Conservation (phyloP, 2,329 filamentous ascomycete genomes). For the Sporothrix luriei region DNA sequence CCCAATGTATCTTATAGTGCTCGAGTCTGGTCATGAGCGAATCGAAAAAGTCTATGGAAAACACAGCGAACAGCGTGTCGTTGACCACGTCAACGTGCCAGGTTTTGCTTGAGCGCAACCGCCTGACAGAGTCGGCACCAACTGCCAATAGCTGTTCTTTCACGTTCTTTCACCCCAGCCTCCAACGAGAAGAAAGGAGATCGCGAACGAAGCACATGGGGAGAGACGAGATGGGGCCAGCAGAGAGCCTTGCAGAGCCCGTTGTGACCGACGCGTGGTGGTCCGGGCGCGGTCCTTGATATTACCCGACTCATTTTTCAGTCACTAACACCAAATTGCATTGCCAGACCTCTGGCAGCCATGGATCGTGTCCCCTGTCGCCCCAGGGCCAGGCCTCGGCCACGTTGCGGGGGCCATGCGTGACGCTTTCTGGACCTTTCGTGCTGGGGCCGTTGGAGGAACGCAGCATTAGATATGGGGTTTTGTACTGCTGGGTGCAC, state of each 20-base stretch:
- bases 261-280: background rate
- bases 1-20: too few species aligned
- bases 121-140: slow-evolving; percentile 20
- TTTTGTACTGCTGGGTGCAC: background rate
- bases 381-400: slow-evolving; percentile 3
- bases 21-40: too few species aligned
- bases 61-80: background rate
- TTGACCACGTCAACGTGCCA: background rate
- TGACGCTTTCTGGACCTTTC: background rate
- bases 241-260: too few species aligned
- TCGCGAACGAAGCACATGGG: too few species aligned
- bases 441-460: background rate
- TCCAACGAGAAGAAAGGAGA: background rate
- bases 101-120: background rate
- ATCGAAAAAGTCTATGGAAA: slow-evolving; percentile 10
- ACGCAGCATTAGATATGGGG: background rate
- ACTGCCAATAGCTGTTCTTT: slow-evolving; percentile 9
- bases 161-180: background rate
- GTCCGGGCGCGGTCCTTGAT: background rate
- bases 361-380: background rate
- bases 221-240: too few species aligned
- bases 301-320: background rate
- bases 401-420: slow-evolving; percentile 14
- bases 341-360: slow-evolving; percentile 6
- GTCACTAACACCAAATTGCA: slow-evolving; percentile 14